Base-by-base conservation (phyloP, 2,329 filamentous ascomycete genomes). In the Monosporascus sp. region DNA sequence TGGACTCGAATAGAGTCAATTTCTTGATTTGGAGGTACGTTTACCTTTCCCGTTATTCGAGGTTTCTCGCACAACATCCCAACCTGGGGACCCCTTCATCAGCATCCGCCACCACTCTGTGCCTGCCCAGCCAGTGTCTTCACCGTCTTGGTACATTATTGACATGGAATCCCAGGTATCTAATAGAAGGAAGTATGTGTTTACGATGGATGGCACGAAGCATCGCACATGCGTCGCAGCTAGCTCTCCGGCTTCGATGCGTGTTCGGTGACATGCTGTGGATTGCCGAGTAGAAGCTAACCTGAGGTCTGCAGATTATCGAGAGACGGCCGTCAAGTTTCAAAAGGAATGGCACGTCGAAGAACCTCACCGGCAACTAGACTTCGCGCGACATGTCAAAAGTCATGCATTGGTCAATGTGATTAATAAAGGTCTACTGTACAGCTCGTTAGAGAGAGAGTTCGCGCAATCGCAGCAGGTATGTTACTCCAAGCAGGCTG, bases 1-100 rank as follows among this genome's bases (percentile, higher is more conserved):
- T 87, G 65, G 80, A 84, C 77, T 84, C 81, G 60, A 78, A 86
- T 70, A 78, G 81, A 75, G 75, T 86, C 77, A 87, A 86, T 75
- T 86, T 82, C 77, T 78, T 87, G 70, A 78, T 87, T 68, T 87
- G 83, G 83, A 84, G 82, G 83, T 87, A 77, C 71, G 83, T 79
- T 65, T 60, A 63, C 54, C 2, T 54, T 58, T 61, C 60, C 60
- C 62, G 61, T 57, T 59, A 55, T 53, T 52, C 54, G 51, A 43
- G 55, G 53, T 57, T 54, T 58, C 59, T 55, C 57, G 55, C 58
- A 56, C 59, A 62, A 47, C 37, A 46, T 60, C 55, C 56, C 56
- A 49, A 50, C 51, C 58, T 55, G 50, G 58, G 50, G 55, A 57
- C 50, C 54, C 55, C 48, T 50, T 44, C 57, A 56, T 53, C 49